Conservation (phyloP, 1,284 basidiomycete genomes). For the Agroathelia rolfsii region DNA sequence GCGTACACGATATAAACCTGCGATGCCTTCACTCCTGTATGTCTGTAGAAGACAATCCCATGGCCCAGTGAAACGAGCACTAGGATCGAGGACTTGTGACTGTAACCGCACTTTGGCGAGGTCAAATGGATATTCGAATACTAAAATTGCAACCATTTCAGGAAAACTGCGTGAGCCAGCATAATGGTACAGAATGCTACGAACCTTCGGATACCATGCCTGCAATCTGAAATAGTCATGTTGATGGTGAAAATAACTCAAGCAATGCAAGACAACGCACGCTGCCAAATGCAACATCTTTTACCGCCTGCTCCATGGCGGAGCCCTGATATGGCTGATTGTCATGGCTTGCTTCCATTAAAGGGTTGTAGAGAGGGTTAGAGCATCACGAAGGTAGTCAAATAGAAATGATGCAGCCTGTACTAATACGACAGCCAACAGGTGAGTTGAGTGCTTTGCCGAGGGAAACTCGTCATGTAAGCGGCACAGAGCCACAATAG, state of each 20-base stretch:
- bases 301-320: slow-evolving; percentile 25
- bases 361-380: no score
- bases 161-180: no score
- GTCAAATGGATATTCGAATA: slow-evolving; percentile 69
- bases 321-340: no score
- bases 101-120: slow-evolving; percentile 81
- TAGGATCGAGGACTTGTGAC: slow-evolving; percentile 60
- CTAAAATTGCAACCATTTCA: no score
- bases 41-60: slow-evolving; percentile 80
- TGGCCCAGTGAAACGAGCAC: slow-evolving; percentile 72
- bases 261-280: slow-evolving; percentile 22
- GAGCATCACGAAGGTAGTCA: no score
- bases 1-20: slow-evolving; percentile 79
- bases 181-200: no score
- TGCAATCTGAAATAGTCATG: slow-evolving; percentile 36
- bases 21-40: slow-evolving; percentile 69
- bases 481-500: no score
- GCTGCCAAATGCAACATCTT: slow-evolving; percentile 43
- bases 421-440: no score
- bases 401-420: no score
- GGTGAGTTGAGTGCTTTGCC: no score
- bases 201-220: slow-evolving; percentile 70
- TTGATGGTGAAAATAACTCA: not conserved
- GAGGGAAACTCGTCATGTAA: no score
- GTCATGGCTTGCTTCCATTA: no score